Conservation (phyloP, 1,284 basidiomycete genomes). For the Amylostereum areolatum region DNA sequence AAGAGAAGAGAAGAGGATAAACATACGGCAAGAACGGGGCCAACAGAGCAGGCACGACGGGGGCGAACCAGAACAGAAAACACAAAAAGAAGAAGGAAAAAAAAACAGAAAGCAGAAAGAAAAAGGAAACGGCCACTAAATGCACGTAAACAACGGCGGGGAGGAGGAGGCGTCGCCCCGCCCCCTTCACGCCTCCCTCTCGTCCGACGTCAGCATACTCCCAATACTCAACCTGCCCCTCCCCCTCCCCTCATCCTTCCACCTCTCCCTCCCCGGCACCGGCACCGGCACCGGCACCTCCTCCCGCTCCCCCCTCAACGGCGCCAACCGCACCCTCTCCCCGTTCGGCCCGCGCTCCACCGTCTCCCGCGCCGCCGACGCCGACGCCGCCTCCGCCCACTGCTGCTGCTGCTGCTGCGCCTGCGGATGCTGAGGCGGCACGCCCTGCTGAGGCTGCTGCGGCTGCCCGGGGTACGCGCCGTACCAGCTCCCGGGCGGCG, state of each 20-base stretch:
- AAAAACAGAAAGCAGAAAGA: no score
- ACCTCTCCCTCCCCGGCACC: conserved; percentile 17
- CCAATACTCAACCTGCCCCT: conserved; percentile 58
- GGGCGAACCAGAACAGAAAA: no score
- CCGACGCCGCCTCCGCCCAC: conserved; percentile 4
- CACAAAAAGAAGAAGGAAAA: no score
- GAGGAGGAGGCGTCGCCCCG: no score
- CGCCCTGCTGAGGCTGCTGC: conserved; percentile 14
- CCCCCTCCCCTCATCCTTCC: conserved; percentile 22
- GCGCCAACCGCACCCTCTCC: conserved; percentile 16
- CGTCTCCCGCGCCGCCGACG: conserved; percentile 4
- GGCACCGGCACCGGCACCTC: conserved; percentile 14
- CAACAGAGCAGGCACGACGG: no score
- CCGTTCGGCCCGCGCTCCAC: conserved; percentile 8
- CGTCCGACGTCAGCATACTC: conserved; percentile 59
- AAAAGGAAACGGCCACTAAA: no score
- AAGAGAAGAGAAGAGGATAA: no score
- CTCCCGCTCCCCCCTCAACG: conserved; percentile 10
- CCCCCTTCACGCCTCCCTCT: no score
- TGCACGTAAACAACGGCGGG: no score
- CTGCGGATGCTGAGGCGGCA: conserved; percentile 9
- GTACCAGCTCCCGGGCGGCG: conserved; percentile 10
- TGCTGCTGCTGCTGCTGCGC: conserved; percentile 6
- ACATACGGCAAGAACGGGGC: no score
- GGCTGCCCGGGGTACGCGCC: conserved; percentile 12